Conservation (phyloP, 768 basidiomycete genomes). For the Heimioporus sp. region DNA sequence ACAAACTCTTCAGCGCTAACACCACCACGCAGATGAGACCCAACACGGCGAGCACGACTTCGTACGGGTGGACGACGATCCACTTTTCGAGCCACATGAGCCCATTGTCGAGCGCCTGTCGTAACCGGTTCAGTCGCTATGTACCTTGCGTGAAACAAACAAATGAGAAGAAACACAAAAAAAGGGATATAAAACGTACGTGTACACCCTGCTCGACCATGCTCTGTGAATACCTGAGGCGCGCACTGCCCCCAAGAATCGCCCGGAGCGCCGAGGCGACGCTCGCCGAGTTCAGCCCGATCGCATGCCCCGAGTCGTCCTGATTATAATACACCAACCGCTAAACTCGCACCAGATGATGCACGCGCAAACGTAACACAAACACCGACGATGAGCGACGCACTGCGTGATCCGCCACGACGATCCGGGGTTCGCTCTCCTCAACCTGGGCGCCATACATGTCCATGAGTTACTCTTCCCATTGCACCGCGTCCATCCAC, state of each 20-base stretch:
- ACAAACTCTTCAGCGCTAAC: constrained; percentile 10
- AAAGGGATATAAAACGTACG: too few relatives aligned
- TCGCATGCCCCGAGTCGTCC: constrained; percentile 54
- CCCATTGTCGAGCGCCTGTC: constrained; percentile 18
- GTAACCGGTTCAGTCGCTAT: too few relatives aligned
- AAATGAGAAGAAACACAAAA: too few relatives aligned
- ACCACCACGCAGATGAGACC: constrained; percentile 6
- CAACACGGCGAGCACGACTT: constrained; percentile 5
- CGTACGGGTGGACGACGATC: constrained; percentile 21
- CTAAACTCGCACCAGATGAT: too few relatives aligned
- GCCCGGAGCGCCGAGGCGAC: too few relatives aligned
- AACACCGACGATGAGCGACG: too few relatives aligned
- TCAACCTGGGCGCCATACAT: constrained; percentile 65
- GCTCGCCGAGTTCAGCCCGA: constrained; percentile 54
- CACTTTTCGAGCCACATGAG: constrained; percentile 7
- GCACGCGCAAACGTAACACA: too few relatives aligned
- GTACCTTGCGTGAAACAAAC: too few relatives aligned
- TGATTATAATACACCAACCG: constrained; percentile 64
- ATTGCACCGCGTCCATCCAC: constrained; percentile 85
- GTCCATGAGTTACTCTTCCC: constrained; percentile 87
- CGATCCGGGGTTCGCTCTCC: constrained; percentile 22
- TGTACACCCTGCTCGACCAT: too few relatives aligned
- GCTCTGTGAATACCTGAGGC: too few relatives aligned
- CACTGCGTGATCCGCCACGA: too few relatives aligned
- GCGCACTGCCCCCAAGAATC: too few relatives aligned